Evolutionary conservation across 2,329 filamentous ascomycete species (phyloP), one percentile per base, ranked within the genome.

Genomic region (Neonectria punicea): DNA sequence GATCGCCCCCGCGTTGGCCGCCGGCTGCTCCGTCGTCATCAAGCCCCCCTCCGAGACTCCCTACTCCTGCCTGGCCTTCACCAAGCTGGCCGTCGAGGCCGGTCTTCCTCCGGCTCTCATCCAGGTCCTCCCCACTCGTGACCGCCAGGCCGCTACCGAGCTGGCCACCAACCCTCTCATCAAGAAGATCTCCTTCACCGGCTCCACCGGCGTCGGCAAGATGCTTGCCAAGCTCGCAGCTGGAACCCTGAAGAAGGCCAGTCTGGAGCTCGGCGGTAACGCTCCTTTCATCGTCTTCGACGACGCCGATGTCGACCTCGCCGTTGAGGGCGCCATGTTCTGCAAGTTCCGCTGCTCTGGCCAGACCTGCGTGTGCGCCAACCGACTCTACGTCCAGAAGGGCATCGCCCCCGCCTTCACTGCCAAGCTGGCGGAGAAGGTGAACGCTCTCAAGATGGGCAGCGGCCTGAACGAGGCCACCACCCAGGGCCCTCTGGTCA

Each of bases 41-140:
- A 93, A 93, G 80, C 89, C 91, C 3, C 90, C 87, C 9, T 90
- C 90, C 3, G 90, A 93, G 78, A 94, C 92, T 3, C 92, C 92
- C 0, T 87, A 92, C 75, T 93, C 91, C 41, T 87, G 90, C 3
- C 88, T 93, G 30, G 90, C 90, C 2, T 81, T 94, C 18, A 90
- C 89, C 3, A 87, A 91, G 73, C 85, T 94, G 32, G 90, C 89
- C 0, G 81, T 87, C 61, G 85, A 90, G 43, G 93, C 93, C 0
- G 93, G 93, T 1, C 90, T 94, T 49, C 92, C 92, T 1, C 63
- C 70, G 16, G 70, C 65, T 6, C 69, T 69, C 28, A 71, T 76
- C 54, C 70, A 78, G 32, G 73, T 77, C 22, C 69, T 76, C 6
- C 73, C 75, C 2, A 75, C 75, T 2, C 72, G 70, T 1, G 71